Percentiles rank a stretch among this genome's conserved stretches.
Conservation (phyloP, 495 filamentous ascomycete genomes). For the Aspergillus carlsbadensis region DNA sequence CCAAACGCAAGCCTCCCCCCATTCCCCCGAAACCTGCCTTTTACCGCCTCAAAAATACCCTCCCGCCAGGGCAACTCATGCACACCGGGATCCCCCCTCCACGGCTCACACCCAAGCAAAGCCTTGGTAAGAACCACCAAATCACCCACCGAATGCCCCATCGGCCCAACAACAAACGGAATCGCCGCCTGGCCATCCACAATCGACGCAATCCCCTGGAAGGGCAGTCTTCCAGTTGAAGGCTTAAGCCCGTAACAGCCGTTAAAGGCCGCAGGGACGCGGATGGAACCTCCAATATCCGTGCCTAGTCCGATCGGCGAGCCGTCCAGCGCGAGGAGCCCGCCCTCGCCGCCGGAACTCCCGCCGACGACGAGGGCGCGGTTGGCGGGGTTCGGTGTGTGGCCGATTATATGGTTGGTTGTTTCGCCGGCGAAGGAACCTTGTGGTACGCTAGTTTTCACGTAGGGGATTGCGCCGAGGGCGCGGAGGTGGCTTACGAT, state of each 20-base stretch:
- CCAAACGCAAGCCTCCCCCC: too few relatives aligned
- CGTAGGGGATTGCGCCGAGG: not conserved
- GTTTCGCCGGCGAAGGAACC: conserved; percentile 31
- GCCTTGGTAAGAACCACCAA: too few relatives aligned
- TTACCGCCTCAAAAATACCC: not conserved
- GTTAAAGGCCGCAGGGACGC: conserved; percentile 54
- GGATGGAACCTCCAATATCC: conserved; percentile 60
- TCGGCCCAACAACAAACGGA: too few relatives aligned
- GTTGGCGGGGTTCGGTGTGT: conserved; percentile 50
- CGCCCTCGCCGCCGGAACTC: conserved; percentile 64
- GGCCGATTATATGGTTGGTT: conserved; percentile 54
- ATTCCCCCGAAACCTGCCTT: too few relatives aligned
- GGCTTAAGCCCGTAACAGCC: conserved; percentile 58
- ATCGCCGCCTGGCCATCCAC: too few relatives aligned
- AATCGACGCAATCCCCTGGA: too few relatives aligned
- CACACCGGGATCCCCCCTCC: not conserved
- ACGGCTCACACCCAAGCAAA: not conserved
- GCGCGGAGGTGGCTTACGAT: not conserved
- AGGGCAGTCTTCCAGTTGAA: too few relatives aligned
- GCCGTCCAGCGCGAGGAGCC: conserved; percentile 58
- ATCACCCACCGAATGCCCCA: too few relatives aligned
- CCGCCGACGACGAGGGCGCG: conserved; percentile 53
- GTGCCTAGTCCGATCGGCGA: conserved; percentile 65
- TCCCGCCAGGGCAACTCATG: not conserved
- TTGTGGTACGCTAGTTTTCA: not conserved